These are phyloP conservation scores for Melaleuca quinquenervia DNA, from an alignment of 345 rosid species.

Conservation along the genomic window DNA sequence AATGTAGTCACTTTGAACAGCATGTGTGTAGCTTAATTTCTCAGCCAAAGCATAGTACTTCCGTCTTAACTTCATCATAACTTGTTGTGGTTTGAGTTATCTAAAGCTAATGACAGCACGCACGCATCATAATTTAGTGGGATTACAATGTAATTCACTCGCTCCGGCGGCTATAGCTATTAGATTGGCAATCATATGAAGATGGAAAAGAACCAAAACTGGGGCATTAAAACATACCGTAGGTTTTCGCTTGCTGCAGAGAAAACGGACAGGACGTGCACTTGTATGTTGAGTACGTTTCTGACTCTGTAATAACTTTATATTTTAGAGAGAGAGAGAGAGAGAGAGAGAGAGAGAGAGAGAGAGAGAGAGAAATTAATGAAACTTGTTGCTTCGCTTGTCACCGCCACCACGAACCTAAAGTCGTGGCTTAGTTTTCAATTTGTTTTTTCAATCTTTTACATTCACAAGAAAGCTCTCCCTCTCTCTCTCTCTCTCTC, in stretches of 20 bases:
- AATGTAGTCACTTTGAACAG: neutral
- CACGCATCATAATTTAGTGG: neutral
- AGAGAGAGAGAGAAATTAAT: neutral
- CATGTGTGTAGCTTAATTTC: neutral
- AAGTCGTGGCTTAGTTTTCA: neutral
- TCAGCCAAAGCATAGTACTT: neutral
- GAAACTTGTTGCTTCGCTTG: neutral
- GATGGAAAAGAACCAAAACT: neutral
- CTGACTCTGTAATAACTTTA: neutral
- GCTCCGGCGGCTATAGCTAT: neutral
- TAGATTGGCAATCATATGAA: neutral
- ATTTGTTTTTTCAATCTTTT: neutral
- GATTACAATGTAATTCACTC: neutral
- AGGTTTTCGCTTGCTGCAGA: neutral
- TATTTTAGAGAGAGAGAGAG: neutral
- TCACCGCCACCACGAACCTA: neutral
- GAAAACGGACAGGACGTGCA: neutral
- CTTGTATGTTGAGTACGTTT: neutral
- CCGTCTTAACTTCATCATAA: neutral
- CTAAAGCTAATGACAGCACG: neutral
- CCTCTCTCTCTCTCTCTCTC: neutral
- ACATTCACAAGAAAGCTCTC: neutral
- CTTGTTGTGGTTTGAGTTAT: neutral
- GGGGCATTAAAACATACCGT: neutral
- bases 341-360: neutral